These are phyloP conservation scores for Pyrenophora tritici-repentis DNA, from an alignment of 2,329 filamentous ascomycete genomes.

Conservation along the genomic window DNA sequence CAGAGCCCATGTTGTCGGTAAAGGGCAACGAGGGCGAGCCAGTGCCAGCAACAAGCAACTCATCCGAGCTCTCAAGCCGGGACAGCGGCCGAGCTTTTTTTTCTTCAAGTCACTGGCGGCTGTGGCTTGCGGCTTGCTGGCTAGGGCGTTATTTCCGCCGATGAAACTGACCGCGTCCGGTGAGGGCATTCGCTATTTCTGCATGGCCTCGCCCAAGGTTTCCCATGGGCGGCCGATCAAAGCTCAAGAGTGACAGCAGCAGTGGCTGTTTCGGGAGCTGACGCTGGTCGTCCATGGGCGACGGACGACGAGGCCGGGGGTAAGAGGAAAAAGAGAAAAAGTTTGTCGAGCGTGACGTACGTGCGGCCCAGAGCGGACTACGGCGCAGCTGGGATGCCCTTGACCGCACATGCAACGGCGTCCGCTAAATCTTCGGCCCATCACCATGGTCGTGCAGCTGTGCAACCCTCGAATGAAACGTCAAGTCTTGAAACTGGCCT, in stretches of 20 bases:
- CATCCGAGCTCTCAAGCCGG: constrained; percentile 23
- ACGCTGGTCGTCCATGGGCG: no score
- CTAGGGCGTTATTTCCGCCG: constrained; percentile 28
- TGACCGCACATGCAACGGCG: constrained; percentile 14
- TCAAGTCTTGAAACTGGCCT: constrained; percentile 16
- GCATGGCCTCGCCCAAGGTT: no score
- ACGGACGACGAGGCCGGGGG: no score
- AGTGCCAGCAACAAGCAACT: constrained; percentile 20
- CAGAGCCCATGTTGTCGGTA: constrained; percentile 15
- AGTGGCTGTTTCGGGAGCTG: no score
- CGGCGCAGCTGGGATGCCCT: constrained; percentile 12
- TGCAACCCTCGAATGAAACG: constrained; percentile 17
- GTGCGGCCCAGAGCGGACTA: constrained; percentile 1
- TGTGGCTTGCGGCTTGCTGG: constrained; percentile 20
- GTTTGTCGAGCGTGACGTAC: constrained; percentile 24
- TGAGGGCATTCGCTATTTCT: background rate
- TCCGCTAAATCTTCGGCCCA: constrained; percentile 19
- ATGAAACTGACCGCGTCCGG: constrained; percentile 23
- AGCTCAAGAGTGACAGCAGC: no score
- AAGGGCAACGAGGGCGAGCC: constrained; percentile 10
- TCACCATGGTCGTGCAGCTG: constrained; percentile 12
- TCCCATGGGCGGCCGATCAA: background rate
- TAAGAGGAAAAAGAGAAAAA: constrained; percentile 6
- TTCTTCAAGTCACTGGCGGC: constrained; percentile 9
- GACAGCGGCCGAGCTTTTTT: constrained; percentile 24